Percentiles rank a stretch among this genome's conserved stretches.
These are phyloP conservation scores for Claviceps fusiformis DNA, from an alignment of 2,329 filamentous ascomycete genomes.

Conservation along the genomic window DNA sequence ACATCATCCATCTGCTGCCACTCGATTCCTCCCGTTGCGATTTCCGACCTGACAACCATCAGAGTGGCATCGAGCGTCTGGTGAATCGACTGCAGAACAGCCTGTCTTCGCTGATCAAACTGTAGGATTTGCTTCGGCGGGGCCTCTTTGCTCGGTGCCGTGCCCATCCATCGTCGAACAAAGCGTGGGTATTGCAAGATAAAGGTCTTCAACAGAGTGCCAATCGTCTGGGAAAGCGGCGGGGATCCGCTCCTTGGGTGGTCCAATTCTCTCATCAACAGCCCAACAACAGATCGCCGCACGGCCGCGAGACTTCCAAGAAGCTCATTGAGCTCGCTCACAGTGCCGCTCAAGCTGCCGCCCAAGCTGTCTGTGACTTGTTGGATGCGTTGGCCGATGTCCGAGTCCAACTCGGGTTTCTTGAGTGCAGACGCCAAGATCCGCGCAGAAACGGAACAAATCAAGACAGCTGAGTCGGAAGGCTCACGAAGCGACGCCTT, in stretches of 20 bases:
- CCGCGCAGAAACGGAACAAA: conserved; percentile 40
- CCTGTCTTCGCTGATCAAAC: conserved; percentile 45
- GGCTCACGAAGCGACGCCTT: conserved; percentile 22
- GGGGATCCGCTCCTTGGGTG: conserved; percentile 8
- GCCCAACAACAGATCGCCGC: conserved; percentile 38
- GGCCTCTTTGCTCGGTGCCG: conserved; percentile 35
- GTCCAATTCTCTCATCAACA: conserved; percentile 24
- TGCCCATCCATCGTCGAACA: conserved; percentile 47
- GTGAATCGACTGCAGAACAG: conserved; percentile 37
- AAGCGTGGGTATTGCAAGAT: conserved; percentile 47
- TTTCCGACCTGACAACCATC: conserved; percentile 38
- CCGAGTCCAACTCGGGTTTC: conserved; percentile 20
- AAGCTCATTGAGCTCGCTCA: conserved; percentile 46
- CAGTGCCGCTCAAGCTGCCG: conserved; percentile 44
- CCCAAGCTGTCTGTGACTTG: conserved; percentile 42
- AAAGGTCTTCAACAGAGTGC: conserved; percentile 37
- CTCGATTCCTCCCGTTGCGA: conserved; percentile 31
- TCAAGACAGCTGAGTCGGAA: conserved; percentile 32
- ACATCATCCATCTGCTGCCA: conserved; percentile 45
- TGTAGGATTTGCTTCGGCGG: conserved; percentile 44
- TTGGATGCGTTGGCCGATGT: conserved; percentile 28
- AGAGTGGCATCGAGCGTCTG: conserved; percentile 48
- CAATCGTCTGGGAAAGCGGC: conserved; percentile 11
- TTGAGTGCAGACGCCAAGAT: conserved; percentile 41
- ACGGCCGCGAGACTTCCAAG: conserved; percentile 41